These are phyloP conservation scores for Blastocystis sp. DNA, from an alignment of 352 stramenopile species.

Conservation along the genomic window DNA sequence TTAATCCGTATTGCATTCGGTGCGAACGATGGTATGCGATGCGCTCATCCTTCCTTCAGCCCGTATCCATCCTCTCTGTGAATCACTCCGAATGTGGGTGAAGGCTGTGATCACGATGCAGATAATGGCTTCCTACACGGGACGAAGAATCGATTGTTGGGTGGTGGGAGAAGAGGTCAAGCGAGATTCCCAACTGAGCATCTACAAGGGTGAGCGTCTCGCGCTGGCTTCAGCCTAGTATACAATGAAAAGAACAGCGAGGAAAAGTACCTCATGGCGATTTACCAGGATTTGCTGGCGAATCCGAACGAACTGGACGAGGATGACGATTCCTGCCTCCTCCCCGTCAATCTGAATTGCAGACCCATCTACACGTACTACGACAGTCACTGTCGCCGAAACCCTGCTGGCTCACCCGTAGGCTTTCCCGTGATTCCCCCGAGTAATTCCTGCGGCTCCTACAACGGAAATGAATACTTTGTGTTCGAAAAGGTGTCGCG, in stretches of 20 bases:
- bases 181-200: background rate
- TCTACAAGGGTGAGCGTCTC: constrained; percentile 9
- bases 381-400: constrained; percentile 33
- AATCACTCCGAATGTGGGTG: no score
- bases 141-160: constrained; percentile 26
- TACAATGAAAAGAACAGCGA: background rate
- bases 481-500: constrained; percentile 39
- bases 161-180: constrained; percentile 26
- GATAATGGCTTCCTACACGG: background rate
- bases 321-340: background rate
- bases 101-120: no score
- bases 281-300: constrained; percentile 1
- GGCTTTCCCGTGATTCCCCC: constrained; percentile 58
- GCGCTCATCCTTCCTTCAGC: no score
- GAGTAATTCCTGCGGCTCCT: background rate
- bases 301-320: background rate
- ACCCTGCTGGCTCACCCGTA: background rate
- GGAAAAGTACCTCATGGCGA: constrained; percentile 33
- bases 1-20: background rate
- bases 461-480: constrained; percentile 50
- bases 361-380: constrained; percentile 43
- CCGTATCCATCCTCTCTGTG: no score
- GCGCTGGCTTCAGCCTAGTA: background rate
- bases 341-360: constrained; percentile 36
- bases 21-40: background rate